Evolutionary conservation across 495 filamentous ascomycete genomes (phyloP).

Genomic region (Hypomontagnella submonticulosa): DNA sequence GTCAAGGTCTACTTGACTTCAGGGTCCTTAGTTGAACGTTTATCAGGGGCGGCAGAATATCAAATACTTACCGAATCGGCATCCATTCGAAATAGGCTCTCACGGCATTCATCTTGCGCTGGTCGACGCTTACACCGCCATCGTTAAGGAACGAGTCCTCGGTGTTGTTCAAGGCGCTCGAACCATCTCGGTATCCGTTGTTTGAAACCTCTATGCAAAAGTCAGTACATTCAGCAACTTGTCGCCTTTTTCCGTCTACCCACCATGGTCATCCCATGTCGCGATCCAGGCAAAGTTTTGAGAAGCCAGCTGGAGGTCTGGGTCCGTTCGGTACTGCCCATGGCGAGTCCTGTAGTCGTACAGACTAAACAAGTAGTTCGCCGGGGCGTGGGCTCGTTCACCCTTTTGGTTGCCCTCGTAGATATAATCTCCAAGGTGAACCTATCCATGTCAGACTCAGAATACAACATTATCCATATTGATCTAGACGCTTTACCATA

Average conservation of each 20-base stretch:
- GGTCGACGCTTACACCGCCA: constrained; percentile 70
- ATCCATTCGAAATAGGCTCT: constrained; percentile 80
- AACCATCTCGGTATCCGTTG: constrained; percentile 69
- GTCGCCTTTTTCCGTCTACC: neutral
- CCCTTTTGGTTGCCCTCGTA: constrained; percentile 63
- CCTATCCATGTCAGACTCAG: constrained; percentile 17
- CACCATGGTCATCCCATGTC: constrained; percentile 76
- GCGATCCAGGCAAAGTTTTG: constrained; percentile 73
- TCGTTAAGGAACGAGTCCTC: constrained; percentile 68
- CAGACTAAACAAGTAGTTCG: constrained; percentile 50
- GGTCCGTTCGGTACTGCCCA: constrained; percentile 67
- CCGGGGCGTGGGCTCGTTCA: constrained; percentile 42
- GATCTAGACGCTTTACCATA: constrained; percentile 48
- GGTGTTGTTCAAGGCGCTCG: constrained; percentile 66
- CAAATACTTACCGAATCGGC: constrained; percentile 56
- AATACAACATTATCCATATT: neutral
- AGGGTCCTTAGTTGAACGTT: constrained; percentile 5
- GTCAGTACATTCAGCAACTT: constrained; percentile 7
- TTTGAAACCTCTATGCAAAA: constrained; percentile 62
- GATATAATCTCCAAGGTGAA: constrained; percentile 76
- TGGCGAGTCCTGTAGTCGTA: constrained; percentile 68
- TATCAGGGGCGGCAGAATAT: neutral
- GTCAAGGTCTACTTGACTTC: constrained; percentile 71
- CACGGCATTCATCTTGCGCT: constrained; percentile 75
- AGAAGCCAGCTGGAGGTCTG: constrained; percentile 67